These are phyloP conservation scores for Tricholoma sp. DNA, from an alignment of 768 basidiomycete species.

Conservation along the genomic window DNA sequence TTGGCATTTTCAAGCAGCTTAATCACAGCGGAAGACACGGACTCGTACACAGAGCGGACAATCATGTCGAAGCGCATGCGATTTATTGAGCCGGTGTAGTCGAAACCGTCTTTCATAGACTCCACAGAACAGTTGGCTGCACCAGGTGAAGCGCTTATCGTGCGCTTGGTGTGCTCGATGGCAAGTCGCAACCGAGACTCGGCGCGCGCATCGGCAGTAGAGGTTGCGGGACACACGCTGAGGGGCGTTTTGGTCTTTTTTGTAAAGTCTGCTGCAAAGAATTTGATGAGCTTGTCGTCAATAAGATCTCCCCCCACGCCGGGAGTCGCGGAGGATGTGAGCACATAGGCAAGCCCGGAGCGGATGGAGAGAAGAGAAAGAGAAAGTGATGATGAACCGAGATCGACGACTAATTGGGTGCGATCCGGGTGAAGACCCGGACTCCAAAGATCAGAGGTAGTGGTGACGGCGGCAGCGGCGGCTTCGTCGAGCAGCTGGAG, in stretches of 20 bases:
- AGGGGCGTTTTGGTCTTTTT: conserved; percentile 88
- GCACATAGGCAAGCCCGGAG: conserved; percentile 63
- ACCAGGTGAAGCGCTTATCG: conserved; percentile 78
- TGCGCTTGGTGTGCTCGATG: conserved; percentile 92
- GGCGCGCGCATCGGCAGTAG: conserved; percentile 69
- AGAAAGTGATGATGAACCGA: conserved; percentile 70
- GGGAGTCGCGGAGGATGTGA: conserved; percentile 47
- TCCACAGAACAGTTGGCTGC: conserved; percentile 92
- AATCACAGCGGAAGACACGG: conserved; percentile 45
- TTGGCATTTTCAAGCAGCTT: conserved; percentile 47
- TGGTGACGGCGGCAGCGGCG: conserved; percentile 65
- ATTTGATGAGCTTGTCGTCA: conserved; percentile 79
- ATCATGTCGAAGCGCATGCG: conserved; percentile 62
- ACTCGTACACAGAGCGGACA: conserved; percentile 53
- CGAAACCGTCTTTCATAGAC: conserved; percentile 88
- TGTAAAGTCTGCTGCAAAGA: conserved; percentile 93
- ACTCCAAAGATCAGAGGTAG: conserved; percentile 42
- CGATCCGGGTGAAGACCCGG: conserved; percentile 50
- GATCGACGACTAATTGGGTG: conserved; percentile 76
- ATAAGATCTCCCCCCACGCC: conserved; percentile 64
- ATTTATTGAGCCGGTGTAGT: conserved; percentile 62
- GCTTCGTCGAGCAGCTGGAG: conserved; percentile 86
- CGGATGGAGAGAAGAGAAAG: conserved; percentile 70
- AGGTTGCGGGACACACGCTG: conserved; percentile 53
- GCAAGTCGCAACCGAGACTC: conserved; percentile 92